These are phyloP conservation scores for Passiflora organensis DNA, from an alignment of 345 rosid species.

Conservation along the genomic window DNA sequence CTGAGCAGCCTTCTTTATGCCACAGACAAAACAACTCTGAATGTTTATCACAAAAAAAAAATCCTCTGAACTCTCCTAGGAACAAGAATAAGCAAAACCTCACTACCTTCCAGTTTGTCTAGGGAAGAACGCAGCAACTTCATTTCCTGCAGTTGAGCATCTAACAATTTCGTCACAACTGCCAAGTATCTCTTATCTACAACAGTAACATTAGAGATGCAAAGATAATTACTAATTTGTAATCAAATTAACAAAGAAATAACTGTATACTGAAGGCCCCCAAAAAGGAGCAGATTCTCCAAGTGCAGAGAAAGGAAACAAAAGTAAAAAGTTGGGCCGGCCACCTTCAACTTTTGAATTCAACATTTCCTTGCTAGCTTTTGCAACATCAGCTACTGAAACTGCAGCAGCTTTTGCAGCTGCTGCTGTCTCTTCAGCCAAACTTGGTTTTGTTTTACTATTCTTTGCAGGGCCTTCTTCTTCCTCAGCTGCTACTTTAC, in stretches of 20 bases:
- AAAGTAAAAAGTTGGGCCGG: too few species aligned
- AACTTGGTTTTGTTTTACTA: slow-evolving; percentile 52
- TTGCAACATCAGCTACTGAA: slow-evolving; percentile 87
- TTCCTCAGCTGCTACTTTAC: slow-evolving; percentile 67
- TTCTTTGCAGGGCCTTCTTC: slow-evolving; percentile 48
- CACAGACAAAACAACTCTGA: too few species aligned
- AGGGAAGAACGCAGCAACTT: slow-evolving; percentile 64
- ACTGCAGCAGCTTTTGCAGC: slow-evolving; percentile 92
- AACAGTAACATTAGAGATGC: slow-evolving; percentile 16
- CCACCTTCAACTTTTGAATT: slow-evolving; percentile 65
- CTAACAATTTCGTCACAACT: slow-evolving; percentile 56
- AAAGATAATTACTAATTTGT: slow-evolving; percentile 7
- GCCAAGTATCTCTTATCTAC: slow-evolving; percentile 63
- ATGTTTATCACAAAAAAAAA: too few species aligned
- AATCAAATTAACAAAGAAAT: slow-evolving; percentile 9
- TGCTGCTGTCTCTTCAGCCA: slow-evolving; percentile 86
- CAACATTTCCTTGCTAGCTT: slow-evolving; percentile 81
- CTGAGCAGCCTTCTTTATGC: too few species aligned
- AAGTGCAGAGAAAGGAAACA: too few species aligned
- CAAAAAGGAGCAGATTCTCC: too few species aligned
- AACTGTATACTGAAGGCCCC: neutral
- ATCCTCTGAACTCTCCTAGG: too few species aligned
- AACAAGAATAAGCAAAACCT: too few species aligned
- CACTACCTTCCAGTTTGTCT: slow-evolving; percentile 62
- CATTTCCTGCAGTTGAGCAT: slow-evolving; percentile 77